Base-by-base conservation (phyloP, 306 rosid species). In the Hippophae rhamnoides region DNA sequence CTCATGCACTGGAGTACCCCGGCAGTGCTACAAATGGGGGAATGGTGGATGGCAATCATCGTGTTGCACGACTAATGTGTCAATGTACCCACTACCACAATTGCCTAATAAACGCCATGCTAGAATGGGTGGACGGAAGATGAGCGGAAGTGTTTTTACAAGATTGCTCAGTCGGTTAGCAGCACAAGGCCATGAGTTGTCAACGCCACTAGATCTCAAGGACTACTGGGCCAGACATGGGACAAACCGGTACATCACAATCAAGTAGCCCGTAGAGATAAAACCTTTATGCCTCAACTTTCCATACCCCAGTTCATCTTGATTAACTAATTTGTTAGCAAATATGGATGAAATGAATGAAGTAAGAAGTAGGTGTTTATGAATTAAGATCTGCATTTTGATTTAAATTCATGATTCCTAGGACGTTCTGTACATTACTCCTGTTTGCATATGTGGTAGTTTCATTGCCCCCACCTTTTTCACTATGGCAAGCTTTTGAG, bases 21-120 rank as follows among this genome's bases (percentile, higher is more conserved):
- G 95, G 13, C 98, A 87, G 67, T 92, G 98, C 87, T 92, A 92
- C 87, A 92, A 85, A 83, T 92, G 98, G 98, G 98, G 98, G 8
- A 92, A 80, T 53, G 98, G 98, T 0, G 98, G 98, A 49, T 92
- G 98, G 98, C 98, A 92, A 73, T 92, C 98, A 38, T 78, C 96
- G 8, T 92, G 98, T 67, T 92, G 98, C 63, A 92, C 98, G 57
- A 92, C 89, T 71, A 72, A 84, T 62, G 75, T 92, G 85, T 92
- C 98, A 4, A 74, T 85, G 82, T 77, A 92, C 81, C 98, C 98
- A 1, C 80, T 92, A 14, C 98, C 98, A 8, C 98, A 92, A 61
- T 80, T 87, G 84, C 96, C 96, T 31, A 87, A 92, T 76, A 92
- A 92, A 79, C 96, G 92, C 14, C 96, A 92, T 45, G 80, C 96